A percentile compares a stretch with the other conserved stretches of the same genome.
These are phyloP conservation scores for Helianthus annuus DNA, from an alignment of 129 eudicot species.

Conservation along the genomic window DNA sequence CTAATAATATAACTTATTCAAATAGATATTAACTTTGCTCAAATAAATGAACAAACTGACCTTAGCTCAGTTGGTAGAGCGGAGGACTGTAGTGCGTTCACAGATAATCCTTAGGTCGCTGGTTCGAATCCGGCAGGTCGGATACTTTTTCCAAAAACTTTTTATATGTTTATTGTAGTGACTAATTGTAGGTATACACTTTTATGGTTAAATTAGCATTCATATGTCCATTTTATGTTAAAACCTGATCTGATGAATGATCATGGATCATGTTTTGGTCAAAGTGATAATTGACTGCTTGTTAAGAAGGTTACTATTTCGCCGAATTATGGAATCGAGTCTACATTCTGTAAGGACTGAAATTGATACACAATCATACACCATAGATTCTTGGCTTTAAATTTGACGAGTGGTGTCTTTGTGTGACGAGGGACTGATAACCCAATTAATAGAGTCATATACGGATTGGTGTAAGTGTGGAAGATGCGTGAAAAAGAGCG, in stretches of 20 bases:
- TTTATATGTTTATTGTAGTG: too few relatives aligned
- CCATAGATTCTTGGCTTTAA: too few relatives aligned
- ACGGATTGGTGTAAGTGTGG: background rate
- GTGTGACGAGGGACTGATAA: too few relatives aligned
- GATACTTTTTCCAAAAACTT: background rate
- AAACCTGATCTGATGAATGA: too few relatives aligned
- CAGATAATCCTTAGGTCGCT: conserved; percentile 59
- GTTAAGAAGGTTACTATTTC: background rate
- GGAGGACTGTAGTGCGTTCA: conserved; percentile 70
- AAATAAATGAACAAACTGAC: conserved; percentile 27
- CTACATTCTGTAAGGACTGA: background rate
- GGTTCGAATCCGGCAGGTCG: conserved; percentile 76
- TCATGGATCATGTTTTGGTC: too few relatives aligned
- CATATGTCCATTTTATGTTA: too few relatives aligned
- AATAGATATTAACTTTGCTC: too few relatives aligned
- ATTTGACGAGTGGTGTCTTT: background rate
- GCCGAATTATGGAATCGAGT: background rate
- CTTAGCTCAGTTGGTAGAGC: conserved; percentile 97
- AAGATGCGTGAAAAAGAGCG: background rate
- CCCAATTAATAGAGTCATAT: too few relatives aligned
- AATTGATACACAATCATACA: too few relatives aligned
- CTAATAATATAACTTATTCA: too few relatives aligned
- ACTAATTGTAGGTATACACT: too few relatives aligned
- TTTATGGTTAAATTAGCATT: too few relatives aligned
- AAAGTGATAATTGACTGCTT: background rate